Base-by-base conservation (phyloP, 2,329 filamentous ascomycete genomes). In the Trichoderma afroharzianum region DNA sequence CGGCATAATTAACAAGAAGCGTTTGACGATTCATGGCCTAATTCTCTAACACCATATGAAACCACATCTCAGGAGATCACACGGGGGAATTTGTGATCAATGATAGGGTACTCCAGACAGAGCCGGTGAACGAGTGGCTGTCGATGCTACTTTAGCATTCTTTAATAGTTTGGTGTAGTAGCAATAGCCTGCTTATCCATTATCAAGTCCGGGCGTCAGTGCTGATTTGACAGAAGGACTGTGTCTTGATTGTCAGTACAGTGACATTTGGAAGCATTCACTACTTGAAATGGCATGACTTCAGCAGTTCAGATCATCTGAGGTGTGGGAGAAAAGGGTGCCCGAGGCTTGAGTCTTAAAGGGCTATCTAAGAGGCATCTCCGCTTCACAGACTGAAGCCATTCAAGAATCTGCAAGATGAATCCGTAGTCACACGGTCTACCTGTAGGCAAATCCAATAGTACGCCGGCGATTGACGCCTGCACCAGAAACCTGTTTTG, bases 111-210 rank as follows among this genome's bases (percentile, higher is more conserved):
- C 39, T 9, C 8, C 14, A 21, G 7, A 43, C 39, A n/a, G 18
- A 55, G 30, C 43, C 30, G 39, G 7, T 43, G 15, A 39, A 43
- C 7, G 30, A 70, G 59, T 70, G 67, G 67, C 59, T 70, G 57
- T 69, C 24, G 28, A 62, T 69, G 39, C 67, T 50, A 53, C 57
- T 50, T 70, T 47, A 70, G 58, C 58, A 43, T 39, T 39, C 43
- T 14, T 63, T 30, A 36, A 63, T 70, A 55, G 58, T 33, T 62
- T 63, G 39, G 39, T 28, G 21, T 70, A 30, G 39, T 59, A 55
- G 26, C 64, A 21, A 68, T 63, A 32, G 39, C 21, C 33, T 50
- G 36, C n/a, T n/a, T 24, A n/a, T 21, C 64, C 26, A 68, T 33
- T 32, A 32, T 36, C 14, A 8, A 33, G n/a, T 47, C 26, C 21